Percentiles rank a stretch among this genome's conserved stretches.
These are phyloP conservation scores for Harringtonia aguacate DNA, from an alignment of 2,329 filamentous ascomycete species.

Conservation along the genomic window DNA sequence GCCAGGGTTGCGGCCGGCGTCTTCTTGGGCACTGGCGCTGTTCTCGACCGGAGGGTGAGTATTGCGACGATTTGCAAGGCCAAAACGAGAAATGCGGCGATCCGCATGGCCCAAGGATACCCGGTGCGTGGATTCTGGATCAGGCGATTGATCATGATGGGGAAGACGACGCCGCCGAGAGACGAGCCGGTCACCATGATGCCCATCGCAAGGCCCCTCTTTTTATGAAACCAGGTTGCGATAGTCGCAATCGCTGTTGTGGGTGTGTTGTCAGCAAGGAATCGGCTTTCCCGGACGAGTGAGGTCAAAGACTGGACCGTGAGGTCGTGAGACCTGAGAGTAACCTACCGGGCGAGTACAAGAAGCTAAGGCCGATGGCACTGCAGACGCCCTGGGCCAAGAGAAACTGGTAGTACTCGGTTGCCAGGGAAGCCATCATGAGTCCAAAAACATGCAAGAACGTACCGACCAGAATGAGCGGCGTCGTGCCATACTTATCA, in stretches of 20 bases:
- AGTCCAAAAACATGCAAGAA: conserved; percentile 43
- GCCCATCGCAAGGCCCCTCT: conserved; percentile 15
- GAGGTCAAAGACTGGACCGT: background rate
- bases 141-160: conserved; percentile 16
- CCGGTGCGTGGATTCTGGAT: conserved; percentile 14
- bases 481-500: conserved; percentile 47
- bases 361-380: conserved; percentile 10
- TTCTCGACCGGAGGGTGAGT: conserved; percentile 17
- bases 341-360: conserved; percentile 11
- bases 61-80: conserved; percentile 14
- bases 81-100: conserved; percentile 17
- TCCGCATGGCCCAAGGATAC: conserved; percentile 19
- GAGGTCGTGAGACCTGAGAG: background rate
- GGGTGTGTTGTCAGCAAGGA: too few relatives aligned
- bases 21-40: conserved; percentile 16
- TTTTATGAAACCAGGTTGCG: conserved; percentile 12
- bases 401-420: conserved; percentile 19
- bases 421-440: conserved; percentile 43
- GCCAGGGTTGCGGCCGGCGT: background rate
- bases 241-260: conserved; percentile 8
- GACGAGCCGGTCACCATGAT: conserved; percentile 13
- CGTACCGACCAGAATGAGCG: conserved; percentile 35
- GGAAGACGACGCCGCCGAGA: conserved; percentile 19
- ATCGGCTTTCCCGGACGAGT: background rate
- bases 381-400: conserved; percentile 14